Percentiles rank a stretch among this genome's conserved stretches.
Evolutionary conservation across 2,329 filamentous ascomycete species (phyloP).

Genomic region (Aspergillus aculeatus): DNA sequence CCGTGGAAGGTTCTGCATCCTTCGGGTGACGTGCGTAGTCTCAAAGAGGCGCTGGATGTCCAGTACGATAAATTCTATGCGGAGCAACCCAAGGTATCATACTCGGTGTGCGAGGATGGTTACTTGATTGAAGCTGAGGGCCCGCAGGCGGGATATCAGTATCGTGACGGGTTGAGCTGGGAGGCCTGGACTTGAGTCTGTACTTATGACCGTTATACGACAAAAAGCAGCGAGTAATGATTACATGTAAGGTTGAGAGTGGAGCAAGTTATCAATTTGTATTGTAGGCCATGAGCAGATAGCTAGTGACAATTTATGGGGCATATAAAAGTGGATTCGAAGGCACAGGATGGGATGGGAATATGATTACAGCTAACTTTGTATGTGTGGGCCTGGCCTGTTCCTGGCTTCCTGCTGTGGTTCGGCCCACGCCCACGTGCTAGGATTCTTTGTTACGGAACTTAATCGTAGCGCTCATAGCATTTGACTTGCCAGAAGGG

Average conservation of each 20-base stretch:
- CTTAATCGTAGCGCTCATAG: too few species aligned
- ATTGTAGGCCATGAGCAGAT: too few species aligned
- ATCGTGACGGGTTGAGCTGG: slow-evolving; percentile 21
- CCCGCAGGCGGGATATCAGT: slow-evolving; percentile 8
- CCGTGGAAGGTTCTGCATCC: slow-evolving; percentile 39
- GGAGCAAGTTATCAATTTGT: not conserved
- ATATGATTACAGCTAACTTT: too few species aligned
- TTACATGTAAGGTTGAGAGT: not conserved
- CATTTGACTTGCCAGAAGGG: too few species aligned
- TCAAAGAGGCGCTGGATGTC: slow-evolving; percentile 1
- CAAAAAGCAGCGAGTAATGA: not conserved
- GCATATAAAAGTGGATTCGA: too few species aligned
- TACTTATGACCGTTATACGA: not conserved
- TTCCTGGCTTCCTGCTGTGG: too few species aligned
- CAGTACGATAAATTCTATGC: slow-evolving; percentile 7
- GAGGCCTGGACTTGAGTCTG: slow-evolving; percentile 13
- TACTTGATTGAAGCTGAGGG: slow-evolving; percentile 1
- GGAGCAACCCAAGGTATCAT: not conserved
- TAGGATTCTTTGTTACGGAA: too few species aligned
- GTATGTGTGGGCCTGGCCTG: too few species aligned
- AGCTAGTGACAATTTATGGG: too few species aligned
- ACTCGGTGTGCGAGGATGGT: not conserved
- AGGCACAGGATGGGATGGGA: too few species aligned
- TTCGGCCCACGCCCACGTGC: too few species aligned
- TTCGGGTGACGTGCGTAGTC: slow-evolving; percentile 4